Evolutionary conservation across 2,329 filamentous ascomycete genomes (phyloP), one percentile per base, ranked within the genome.

Genomic region (Chrysosphaeria jannelii): DNA sequence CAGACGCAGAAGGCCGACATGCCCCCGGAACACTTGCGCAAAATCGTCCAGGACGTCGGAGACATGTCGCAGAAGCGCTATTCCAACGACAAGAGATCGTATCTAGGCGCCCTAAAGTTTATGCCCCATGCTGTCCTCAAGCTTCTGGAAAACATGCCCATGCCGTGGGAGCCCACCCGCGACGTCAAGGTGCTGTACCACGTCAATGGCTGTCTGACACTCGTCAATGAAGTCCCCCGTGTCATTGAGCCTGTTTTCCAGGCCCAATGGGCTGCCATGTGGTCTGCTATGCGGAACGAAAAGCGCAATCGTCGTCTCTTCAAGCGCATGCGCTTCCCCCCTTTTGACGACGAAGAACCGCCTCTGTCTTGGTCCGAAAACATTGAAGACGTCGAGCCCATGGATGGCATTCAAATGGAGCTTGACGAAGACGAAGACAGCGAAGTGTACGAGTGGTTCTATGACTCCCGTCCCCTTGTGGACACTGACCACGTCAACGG

Each of bases 1-100:
- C 81, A 97, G 48, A 90, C 79, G 5, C 81, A 93, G 40, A 97
- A 97, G 54, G 78, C 78, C 7, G 85, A 97, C 38, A 89, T 97
- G 75, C 88, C 85, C 0, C 81, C 85, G 0, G 85, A 93, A 52
- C 85, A 97, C 59, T 42, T 97, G 42, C 75, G 88, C 35, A 97
- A 97, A 52, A 91, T 93, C 32, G 81, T 97, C 28, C 78, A 72
- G 44, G 85, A 97, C 45, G 97, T 97, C 40, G 88, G 88, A 35
- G 85, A 97, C 53, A 81, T 97, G 23, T 93, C 81, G 25, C 88
- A 97, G 46, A 93, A 91, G 53, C 93, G 91, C 45, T 97, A 91
- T 52, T 91, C 76, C 34, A 90, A 71, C 39, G 85, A 97, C 51
- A 97, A 97, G 57, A 64, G 85, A 34, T 91, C 79, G 46, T 97